Base-by-base conservation (phyloP, 495 filamentous ascomycete species). In the Rostrohypoxylon terebratum region DNA sequence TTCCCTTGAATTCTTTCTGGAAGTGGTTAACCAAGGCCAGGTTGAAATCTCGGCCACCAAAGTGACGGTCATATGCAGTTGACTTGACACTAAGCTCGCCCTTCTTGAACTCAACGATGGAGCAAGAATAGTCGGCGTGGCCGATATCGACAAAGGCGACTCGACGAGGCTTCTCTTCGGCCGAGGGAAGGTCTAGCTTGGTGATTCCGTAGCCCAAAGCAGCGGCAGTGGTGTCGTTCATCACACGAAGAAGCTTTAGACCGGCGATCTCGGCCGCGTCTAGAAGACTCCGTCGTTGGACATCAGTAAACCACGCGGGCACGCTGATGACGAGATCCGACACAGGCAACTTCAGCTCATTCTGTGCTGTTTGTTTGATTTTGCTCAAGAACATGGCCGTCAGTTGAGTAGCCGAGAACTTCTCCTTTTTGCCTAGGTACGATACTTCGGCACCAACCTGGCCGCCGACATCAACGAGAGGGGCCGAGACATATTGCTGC, bases 151-250 rank as follows among this genome's bases (percentile, higher is more conserved):
- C 82, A 79, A 99, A 97, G 60, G 90, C 90, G 21, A 98, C 94
- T 33, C 96, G 87, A 66, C 93, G 89, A 67, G 96, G 94, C 87
- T 96, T 96, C 89, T 99, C 94, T 61, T 98, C 96, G 31, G 88
- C 85, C 18, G 85, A 82, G 65, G 96, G 96, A 21, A 99, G 90
- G 80, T 98, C 96, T 54, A 92, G 83, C 85, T 98, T 98, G 54
- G 96, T 98, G 84, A 99, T 98, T 81, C 96, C 96, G 74, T 93
- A 99, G 66, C 96, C 96, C 59, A 99, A 90, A 42, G 96, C 96
- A 66, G 93, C 94, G 61, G 96, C 96, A 48, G 96, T 98, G 61
- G 94, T 98, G 82, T 98, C 96, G 85, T 99, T 98, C 86, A 99
- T 95, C 55, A 99, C 86, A 67, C 96, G 89, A 71, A 99, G 89